phyloP scores from a whole-genome alignment of 108 stramenopile genomes.

The Chaetoceros tenuissimus region DNA sequence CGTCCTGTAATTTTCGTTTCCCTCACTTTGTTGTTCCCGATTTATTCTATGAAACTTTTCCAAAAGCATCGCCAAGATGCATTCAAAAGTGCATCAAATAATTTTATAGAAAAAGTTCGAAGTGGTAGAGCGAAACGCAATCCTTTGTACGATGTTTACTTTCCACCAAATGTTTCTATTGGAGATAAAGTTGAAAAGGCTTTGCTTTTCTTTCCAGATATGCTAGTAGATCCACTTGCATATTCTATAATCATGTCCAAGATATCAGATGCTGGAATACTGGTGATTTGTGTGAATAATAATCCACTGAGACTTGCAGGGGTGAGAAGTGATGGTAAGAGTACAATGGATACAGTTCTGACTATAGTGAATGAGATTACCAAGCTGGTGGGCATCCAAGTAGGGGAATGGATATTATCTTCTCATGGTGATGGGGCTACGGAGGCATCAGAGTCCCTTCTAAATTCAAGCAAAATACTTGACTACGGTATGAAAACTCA shows the following conservation, averaged over 20 bases:
- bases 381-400: background rate
- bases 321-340: background rate
- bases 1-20: too few species aligned
- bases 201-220: slow-evolving; percentile 50
- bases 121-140: slow-evolving; percentile 31
- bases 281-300: slow-evolving; percentile 37
- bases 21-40: background rate
- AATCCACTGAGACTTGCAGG: slow-evolving; percentile 11
- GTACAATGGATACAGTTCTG: background rate
- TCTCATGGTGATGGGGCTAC: background rate
- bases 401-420: background rate
- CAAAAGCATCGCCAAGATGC: slow-evolving; percentile 28
- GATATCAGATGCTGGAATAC: slow-evolving; percentile 43
- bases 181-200: slow-evolving; percentile 5
- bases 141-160: slow-evolving; percentile 38
- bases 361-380: background rate
- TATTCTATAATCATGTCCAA: slow-evolving; percentile 43
- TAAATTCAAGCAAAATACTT: background rate
- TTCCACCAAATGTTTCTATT: slow-evolving; percentile 6
- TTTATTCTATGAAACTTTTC: background rate
- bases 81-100: slow-evolving; percentile 29
- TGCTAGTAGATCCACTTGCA: slow-evolving; percentile 48
- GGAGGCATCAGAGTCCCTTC: background rate
- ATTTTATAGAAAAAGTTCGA: slow-evolving; percentile 24
- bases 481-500: background rate